These are phyloP conservation scores for Myotisia sp. DNA, from an alignment of 2,329 filamentous ascomycete genomes.

Conservation along the genomic window DNA sequence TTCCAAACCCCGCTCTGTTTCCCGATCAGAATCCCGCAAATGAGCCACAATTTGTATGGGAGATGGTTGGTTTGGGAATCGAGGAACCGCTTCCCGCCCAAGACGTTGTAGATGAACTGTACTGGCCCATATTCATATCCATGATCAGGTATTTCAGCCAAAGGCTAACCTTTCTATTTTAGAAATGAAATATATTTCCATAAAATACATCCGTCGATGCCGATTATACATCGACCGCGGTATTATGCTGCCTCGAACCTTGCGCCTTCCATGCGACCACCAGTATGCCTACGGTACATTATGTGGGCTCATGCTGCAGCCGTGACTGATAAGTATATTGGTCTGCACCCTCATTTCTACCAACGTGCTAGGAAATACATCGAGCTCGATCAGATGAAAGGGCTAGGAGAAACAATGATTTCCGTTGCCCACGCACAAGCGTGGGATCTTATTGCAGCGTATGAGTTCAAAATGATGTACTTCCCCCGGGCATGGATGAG, in stretches of 20 bases:
- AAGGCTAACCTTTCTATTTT: slow-evolving; percentile 12
- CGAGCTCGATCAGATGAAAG: slow-evolving; percentile 79
- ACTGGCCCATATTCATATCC: slow-evolving; percentile 11
- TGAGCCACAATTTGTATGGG: slow-evolving; percentile 54
- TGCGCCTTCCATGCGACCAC: slow-evolving; percentile 71
- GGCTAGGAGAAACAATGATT: slow-evolving; percentile 78
- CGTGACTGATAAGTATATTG: slow-evolving; percentile 64
- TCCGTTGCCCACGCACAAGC: slow-evolving; percentile 75
- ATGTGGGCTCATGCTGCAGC: slow-evolving; percentile 94
- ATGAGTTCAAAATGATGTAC: slow-evolving; percentile 96
- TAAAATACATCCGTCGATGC: slow-evolving; percentile 70
- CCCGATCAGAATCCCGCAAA: slow-evolving; percentile 15
- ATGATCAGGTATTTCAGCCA: not conserved
- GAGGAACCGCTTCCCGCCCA: slow-evolving; percentile 67
- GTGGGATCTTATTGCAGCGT: slow-evolving; percentile 63
- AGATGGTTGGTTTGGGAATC: slow-evolving; percentile 67
- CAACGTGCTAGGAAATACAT: slow-evolving; percentile 77
- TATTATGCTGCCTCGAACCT: slow-evolving; percentile 83
- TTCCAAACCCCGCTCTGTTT: slow-evolving; percentile 13
- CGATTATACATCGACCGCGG: slow-evolving; percentile 78
- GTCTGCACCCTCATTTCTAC: slow-evolving; percentile 79
- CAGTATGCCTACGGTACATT: slow-evolving; percentile 77
- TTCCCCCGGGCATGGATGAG: slow-evolving; percentile 94
- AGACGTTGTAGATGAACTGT: slow-evolving; percentile 77
- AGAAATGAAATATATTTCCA: slow-evolving; percentile 79